Base-by-base conservation (phyloP, 2,329 filamentous ascomycete species). In the Podosphaera xanthii region DNA sequence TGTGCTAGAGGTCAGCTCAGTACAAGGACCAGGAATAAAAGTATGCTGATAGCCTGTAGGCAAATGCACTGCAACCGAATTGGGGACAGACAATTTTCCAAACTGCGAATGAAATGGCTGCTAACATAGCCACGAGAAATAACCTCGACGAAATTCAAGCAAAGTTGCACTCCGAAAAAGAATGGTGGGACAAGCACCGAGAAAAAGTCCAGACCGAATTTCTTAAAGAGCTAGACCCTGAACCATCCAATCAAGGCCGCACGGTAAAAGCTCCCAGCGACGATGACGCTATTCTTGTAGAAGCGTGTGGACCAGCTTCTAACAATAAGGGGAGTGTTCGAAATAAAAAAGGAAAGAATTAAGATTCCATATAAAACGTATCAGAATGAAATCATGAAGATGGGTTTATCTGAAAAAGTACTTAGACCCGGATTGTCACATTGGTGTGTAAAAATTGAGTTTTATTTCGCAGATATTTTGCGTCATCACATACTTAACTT, bases 41-140 rank as follows among this genome's bases (percentile, higher is more conserved):
- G 10, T 2, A 33, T 59, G 58, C 63, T 70, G 61, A 70, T 7
- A 60, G 60, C 30, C 59, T 31, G 48, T 54, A 96, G 88, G 92
- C 94, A 67, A 97, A 97, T 70, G 89, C 86, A 30, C 85, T 96
- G 63, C 78, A 81, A 1, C 84, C 87, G 56, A 84, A 84, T 71
- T 98, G 92, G 92, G 92, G 92, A 62, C 84, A 92, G 69, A 82
- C 80, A 60, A 97, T 98, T 70, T 98, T 98, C 79, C 92, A 98
- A 72, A 90, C 87, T 53, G 92, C 92, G 59, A 94, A 94, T 72
- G 92, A 98, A 72, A 96, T 98, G 72, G 82, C 86, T 61, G 84
- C 88, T 68, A 96, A 96, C 73, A 79, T 80, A 49, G 73, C 82
- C 54, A 78, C 95, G 67, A 86, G 88, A 64, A 77, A 83, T 64